phyloP scores from a whole-genome alignment of 1,284 basidiomycete species.

The Vanrija pseudolonga region DNA sequence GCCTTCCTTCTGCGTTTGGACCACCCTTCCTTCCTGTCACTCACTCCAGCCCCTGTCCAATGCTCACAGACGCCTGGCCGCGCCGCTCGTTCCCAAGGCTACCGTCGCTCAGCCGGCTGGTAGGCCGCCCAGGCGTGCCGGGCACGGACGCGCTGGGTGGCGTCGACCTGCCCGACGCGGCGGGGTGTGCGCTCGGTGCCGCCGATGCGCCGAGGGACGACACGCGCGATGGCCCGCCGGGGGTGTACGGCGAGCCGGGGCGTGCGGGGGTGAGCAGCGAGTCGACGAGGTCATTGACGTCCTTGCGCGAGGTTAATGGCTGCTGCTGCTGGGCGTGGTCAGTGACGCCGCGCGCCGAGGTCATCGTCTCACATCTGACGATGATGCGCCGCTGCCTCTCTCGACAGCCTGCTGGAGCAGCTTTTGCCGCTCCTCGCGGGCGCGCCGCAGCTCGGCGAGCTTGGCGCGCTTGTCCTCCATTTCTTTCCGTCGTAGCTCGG shows the following conservation, averaged over 20 bases:
- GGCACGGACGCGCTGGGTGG: slow-evolving; percentile 57
- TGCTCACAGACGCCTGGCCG: background rate
- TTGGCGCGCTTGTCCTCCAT: slow-evolving; percentile 88
- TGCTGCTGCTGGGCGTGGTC: background rate
- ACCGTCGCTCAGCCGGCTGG: slow-evolving; percentile 42
- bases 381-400: background rate
- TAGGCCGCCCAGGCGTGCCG: slow-evolving; percentile 59
- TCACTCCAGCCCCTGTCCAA: background rate
- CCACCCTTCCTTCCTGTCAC: background rate
- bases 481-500: slow-evolving; percentile 62
- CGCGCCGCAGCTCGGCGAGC: slow-evolving; percentile 62
- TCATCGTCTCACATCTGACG: no score
- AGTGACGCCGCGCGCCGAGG: background rate
- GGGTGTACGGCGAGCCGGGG: slow-evolving; percentile 8
- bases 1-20: no score
- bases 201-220: background rate
- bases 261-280: slow-evolving; percentile 54
- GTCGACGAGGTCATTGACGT: slow-evolving; percentile 67
- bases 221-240: background rate
- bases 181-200: background rate
- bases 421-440: slow-evolving; percentile 43
- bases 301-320: slow-evolving; percentile 43
- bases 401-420: slow-evolving; percentile 29
- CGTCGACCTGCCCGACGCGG: background rate
- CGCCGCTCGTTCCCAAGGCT: slow-evolving; percentile 23